phyloP scores from a whole-genome alignment of 768 basidiomycete genomes.

The Suillus ampliporus region DNA sequence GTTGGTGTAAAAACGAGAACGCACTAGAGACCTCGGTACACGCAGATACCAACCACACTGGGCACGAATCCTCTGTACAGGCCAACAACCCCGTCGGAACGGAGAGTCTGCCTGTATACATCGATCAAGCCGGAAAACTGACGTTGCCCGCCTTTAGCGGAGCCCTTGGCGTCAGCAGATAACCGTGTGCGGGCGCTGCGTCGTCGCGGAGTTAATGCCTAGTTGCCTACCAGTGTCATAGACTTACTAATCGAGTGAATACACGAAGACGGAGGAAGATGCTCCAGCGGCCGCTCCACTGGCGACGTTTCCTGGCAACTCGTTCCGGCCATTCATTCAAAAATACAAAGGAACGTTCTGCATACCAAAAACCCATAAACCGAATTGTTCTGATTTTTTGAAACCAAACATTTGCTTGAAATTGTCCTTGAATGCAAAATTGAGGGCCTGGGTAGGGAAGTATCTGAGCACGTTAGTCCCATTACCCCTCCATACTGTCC shows the following conservation, averaged over 20 bases:
- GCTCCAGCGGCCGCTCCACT: conserved; percentile 52
- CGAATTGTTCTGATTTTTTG: conserved; percentile 43
- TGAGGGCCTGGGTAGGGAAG: conserved; percentile 53
- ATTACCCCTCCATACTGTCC: conserved; percentile 51
- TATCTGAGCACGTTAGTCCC: conserved; percentile 50
- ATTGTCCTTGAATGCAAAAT: conserved; percentile 54
- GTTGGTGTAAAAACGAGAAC: conserved; percentile 14
- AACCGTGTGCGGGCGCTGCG: conserved; percentile 47
- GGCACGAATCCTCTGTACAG: conserved; percentile 50
- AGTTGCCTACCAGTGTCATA: background rate
- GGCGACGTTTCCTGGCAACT: conserved; percentile 41
- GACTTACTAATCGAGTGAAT: conserved; percentile 50
- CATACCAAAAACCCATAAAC: conserved; percentile 42
- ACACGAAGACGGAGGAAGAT: conserved; percentile 48
- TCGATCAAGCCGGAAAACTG: conserved; percentile 49
- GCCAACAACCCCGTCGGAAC: conserved; percentile 46
- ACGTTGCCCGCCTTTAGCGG: conserved; percentile 42
- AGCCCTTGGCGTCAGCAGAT: conserved; percentile 45
- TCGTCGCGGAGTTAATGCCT: background rate
- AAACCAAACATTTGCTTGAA: conserved; percentile 46
- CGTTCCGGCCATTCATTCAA: background rate
- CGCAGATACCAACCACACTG: conserved; percentile 46
- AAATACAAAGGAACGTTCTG: background rate
- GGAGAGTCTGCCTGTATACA: conserved; percentile 49
- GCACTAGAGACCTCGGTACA: conserved; percentile 52